Evolutionary conservation across 805 yeast genomes (phyloP).

Genomic region (Novakomyces olei): DNA sequence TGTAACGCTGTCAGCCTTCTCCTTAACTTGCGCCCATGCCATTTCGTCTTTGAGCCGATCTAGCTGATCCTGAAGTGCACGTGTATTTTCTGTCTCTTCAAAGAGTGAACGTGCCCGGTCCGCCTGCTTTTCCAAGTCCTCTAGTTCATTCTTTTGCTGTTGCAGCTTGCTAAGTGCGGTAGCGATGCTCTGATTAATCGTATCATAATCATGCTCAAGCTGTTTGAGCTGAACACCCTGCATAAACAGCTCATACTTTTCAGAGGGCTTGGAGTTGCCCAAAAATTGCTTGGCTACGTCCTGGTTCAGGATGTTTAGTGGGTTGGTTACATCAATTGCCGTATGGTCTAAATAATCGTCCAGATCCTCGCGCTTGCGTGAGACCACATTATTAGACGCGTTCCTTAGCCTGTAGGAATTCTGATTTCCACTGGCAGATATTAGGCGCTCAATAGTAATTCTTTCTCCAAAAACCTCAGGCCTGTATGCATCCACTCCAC

Average conservation of each 20-base stretch:
- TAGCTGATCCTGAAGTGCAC: constrained; percentile 5
- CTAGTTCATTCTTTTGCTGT: constrained; percentile 17
- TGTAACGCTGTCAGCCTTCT: constrained; percentile 8
- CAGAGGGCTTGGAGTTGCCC: constrained; percentile 48
- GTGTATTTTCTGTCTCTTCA: constrained; percentile 7
- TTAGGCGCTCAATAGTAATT: constrained; percentile 47
- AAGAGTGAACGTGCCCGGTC: constrained; percentile 15
- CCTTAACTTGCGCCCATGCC: constrained; percentile 9
- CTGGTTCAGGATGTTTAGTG: constrained; percentile 79
- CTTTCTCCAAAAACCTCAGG: constrained; percentile 44
- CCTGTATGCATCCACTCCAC: constrained; percentile 41
- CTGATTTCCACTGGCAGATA: constrained; percentile 30
- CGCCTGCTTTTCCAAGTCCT: constrained; percentile 19
- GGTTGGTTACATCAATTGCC: constrained; percentile 66
- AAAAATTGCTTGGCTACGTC: constrained; percentile 82
- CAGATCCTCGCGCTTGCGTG: constrained; percentile 40
- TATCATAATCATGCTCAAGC: constrained; percentile 21
- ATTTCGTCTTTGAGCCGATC: constrained; percentile 4
- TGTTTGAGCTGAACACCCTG: constrained; percentile 56
- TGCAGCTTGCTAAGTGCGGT: constrained; percentile 15
- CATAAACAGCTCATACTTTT: constrained; percentile 58
- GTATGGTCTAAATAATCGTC: constrained; percentile 47
- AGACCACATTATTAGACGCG: constrained; percentile 28
- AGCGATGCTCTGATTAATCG: constrained; percentile 20
- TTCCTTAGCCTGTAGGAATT: constrained; percentile 35